Base-by-base conservation (phyloP, 2,329 filamentous ascomycete species). In the Stagonosporopsis vannaccii region DNA sequence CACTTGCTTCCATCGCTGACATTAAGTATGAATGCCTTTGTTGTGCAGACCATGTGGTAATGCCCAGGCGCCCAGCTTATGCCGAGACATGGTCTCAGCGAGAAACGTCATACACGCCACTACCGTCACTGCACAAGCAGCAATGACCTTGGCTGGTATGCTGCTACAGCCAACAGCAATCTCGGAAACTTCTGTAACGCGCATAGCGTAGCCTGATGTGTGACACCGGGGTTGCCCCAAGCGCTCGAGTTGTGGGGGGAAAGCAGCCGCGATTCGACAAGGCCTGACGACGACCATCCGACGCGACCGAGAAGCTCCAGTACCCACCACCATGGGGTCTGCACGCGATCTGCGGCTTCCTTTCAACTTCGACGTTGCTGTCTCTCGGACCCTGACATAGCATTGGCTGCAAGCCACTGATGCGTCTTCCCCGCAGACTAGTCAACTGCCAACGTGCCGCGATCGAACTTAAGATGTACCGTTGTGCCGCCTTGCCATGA, bases 101-200 rank as follows among this genome's bases (percentile, higher is more conserved):
- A 42, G 13, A 8, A 64, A 68, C 65, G 65, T 68, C 65, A 67
- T 67, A 48, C 50, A 43, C 60, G 59, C 65, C 65, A 61, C 63
- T 58, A 50, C 62, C 57, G 48, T 61, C 63, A 61, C 56, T 39
- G 25, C 30, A 48, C 52, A 51, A 61, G 36, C 47, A 47, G 42
- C 47, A 50, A 33, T 26, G 37, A 51, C 23, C 61, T 63, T 67
- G 62, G 63, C 63, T 50, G 51, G 23, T 37, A 17, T 32, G 47
- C 41, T 45, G 50, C 60, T 47, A 57, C 46, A 61, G 46, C 63
- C 65, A 68, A 61, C 57, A 44, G 57, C 36, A 55, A 58, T 60
- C 51, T 51, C 58, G 47, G 53, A 51, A 43, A 39, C 22, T 40
- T 59, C 54, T 52, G 44, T 44, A 58, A 52, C n/a, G 33, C 49